Evolutionary conservation across 331 rosid genomes (phyloP).

Genomic region (Acacia pycnantha): DNA sequence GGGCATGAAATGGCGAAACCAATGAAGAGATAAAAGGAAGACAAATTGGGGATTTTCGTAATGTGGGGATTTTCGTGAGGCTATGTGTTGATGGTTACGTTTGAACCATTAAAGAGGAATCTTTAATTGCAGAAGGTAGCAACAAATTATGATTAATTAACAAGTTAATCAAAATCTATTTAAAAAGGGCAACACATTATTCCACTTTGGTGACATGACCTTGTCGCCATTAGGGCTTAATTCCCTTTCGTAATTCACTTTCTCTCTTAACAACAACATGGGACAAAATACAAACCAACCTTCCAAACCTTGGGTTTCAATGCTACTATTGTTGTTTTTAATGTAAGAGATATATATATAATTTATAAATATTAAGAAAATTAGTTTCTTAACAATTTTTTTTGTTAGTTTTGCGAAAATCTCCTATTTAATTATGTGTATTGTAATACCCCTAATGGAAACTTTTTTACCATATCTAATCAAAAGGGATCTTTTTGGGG

Average conservation of each 20-base stretch:
- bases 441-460: too few species aligned
- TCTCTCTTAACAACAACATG: not conserved
- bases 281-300: not conserved
- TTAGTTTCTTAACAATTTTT: too few species aligned
- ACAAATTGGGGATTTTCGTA: constrained; percentile 27
- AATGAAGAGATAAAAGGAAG: constrained; percentile 9
- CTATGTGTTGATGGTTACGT: constrained; percentile 33
- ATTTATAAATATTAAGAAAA: too few species aligned
- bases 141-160: constrained; percentile 8
- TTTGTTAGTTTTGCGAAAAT: too few species aligned
- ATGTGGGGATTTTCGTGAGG: constrained; percentile 30
- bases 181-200: constrained; percentile 17
- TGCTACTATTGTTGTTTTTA: too few species aligned
- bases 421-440: too few species aligned
- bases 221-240: constrained; percentile 2
- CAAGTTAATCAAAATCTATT: not conserved
- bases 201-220: constrained; percentile 22
- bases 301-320: not conserved
- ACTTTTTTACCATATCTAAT: too few species aligned
- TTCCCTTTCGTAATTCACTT: constrained; percentile 7
- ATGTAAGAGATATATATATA: too few species aligned
- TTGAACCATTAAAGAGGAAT: constrained; percentile 23
- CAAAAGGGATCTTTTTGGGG: too few species aligned
- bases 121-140: not conserved
- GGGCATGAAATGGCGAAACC: not conserved